Percentiles rank a stretch among this genome's conserved stretches.
Conservation (phyloP, 1,139 yeast species). For the Spathaspora sp. region DNA sequence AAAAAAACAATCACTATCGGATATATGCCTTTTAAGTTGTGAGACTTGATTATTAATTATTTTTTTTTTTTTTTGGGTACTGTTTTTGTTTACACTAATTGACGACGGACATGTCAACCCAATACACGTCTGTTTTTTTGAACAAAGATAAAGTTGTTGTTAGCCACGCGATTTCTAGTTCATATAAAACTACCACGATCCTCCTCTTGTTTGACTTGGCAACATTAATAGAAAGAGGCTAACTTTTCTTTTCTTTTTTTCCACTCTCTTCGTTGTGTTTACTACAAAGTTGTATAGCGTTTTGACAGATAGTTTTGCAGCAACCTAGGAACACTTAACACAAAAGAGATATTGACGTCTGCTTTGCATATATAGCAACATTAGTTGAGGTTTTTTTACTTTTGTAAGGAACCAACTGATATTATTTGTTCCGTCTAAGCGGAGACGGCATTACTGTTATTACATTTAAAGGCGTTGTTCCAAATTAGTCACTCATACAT, state of each 20-base stretch:
- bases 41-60: neutral
- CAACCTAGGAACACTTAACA: no score
- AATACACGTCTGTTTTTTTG: neutral
- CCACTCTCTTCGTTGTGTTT: no score
- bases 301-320: no score
- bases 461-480: no score
- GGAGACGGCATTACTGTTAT: no score
- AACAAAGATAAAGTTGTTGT: neutral
- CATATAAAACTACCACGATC: neutral
- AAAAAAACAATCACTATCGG: neutral
- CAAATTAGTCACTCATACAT: no score
- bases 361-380: no score
- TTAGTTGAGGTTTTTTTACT: no score
- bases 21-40: neutral
- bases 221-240: neutral
- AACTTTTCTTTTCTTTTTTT: neutral
- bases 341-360: no score
- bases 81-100: conserved; percentile 1
- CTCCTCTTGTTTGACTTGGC: conserved; percentile 1
- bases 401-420: no score
- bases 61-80: neutral
- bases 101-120: conserved; percentile 1
- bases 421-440: no score
- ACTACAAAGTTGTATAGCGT: no score
- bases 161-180: neutral